Conservation (phyloP, 495 filamentous ascomycete species). For the Xylaria bambusicola region DNA sequence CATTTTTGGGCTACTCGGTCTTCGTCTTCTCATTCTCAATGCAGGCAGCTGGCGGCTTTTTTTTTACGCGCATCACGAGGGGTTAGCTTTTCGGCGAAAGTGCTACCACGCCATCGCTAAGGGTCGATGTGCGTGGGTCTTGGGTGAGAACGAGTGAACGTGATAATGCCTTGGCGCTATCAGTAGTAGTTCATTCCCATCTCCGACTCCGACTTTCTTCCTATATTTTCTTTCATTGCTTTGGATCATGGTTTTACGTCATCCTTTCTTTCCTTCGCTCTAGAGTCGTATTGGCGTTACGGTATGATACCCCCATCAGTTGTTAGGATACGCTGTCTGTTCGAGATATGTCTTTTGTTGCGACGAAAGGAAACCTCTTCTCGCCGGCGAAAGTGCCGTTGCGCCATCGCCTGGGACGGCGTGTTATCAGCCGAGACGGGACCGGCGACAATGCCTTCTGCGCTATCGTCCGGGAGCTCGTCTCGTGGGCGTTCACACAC, state of each 20-base stretch:
- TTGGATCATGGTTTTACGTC: constrained; percentile 2
- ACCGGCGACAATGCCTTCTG: constrained; percentile 53
- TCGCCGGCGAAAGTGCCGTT: constrained; percentile 58
- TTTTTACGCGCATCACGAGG: constrained; percentile 28
- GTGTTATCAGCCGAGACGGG: constrained; percentile 52
- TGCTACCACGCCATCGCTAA: constrained; percentile 48
- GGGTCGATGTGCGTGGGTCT: constrained; percentile 31
- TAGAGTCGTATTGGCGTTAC: constrained; percentile 27
- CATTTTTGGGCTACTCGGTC: constrained; percentile 16
- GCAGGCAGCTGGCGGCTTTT: neutral
- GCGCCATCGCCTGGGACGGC: constrained; percentile 62
- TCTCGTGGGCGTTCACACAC: constrained; percentile 54
- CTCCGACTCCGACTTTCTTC: constrained; percentile 12
- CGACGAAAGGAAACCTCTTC: constrained; percentile 24
- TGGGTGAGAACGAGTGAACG: constrained; percentile 16
- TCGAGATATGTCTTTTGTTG: constrained; percentile 26
- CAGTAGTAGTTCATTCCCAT: constrained; percentile 26
- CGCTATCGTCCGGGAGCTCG: constrained; percentile 54
- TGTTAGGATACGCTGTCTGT: constrained; percentile 52
- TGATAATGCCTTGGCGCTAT: constrained; percentile 51
- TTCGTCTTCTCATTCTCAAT: neutral
- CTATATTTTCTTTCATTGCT: constrained; percentile 8
- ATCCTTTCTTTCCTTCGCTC: too few relatives aligned
- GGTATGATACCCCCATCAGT: constrained; percentile 62
- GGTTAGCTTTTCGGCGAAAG: constrained; percentile 40